These are phyloP conservation scores for Psilocybe subaeruginosa DNA, from an alignment of 768 basidiomycete genomes.

Conservation along the genomic window DNA sequence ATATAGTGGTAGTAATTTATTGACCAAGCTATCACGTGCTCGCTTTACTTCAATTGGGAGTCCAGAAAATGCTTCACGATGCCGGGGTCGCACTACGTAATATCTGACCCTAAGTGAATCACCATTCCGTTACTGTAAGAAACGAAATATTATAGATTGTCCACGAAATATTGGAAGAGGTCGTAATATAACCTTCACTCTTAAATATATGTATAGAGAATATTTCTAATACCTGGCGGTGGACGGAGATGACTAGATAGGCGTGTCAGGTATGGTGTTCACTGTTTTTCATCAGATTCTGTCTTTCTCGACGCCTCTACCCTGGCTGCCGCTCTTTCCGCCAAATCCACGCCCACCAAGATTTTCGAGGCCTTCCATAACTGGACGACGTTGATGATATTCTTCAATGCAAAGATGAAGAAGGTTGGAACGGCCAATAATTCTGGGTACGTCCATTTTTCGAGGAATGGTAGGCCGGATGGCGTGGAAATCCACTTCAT, in stretches of 20 bases:
- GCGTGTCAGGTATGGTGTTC: conserved; percentile 3
- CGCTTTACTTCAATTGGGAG: not conserved
- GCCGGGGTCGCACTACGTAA: too few relatives aligned
- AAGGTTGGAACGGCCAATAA: conserved; percentile 62
- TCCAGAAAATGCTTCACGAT: too few relatives aligned
- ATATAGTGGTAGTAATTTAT: not conserved
- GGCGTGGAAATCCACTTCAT: conserved; percentile 83
- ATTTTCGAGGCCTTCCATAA: conserved; percentile 98
- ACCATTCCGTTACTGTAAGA: too few relatives aligned
- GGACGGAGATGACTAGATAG: not conserved
- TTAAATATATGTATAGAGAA: conserved; percentile 13
- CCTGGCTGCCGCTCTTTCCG: conserved; percentile 74
- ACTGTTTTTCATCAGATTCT: conserved; percentile 16
- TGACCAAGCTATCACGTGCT: conserved; percentile 1
- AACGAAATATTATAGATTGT: conserved; percentile 11
- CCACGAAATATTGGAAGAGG: conserved; percentile 6
- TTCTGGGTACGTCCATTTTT: conserved; percentile 73
- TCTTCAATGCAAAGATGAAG: conserved; percentile 80
- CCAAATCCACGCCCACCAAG: conserved; percentile 90
- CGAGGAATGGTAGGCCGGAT: conserved; percentile 48
- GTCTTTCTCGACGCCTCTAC: conserved; percentile 21
- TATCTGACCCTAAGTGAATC: too few relatives aligned
- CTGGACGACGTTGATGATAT: conserved; percentile 93
- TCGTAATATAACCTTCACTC: conserved; percentile 1
- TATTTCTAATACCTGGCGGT: not conserved